These are phyloP conservation scores for Colletotrichum sp. DNA, from an alignment of 2,329 filamentous ascomycete species.

Conservation along the genomic window DNA sequence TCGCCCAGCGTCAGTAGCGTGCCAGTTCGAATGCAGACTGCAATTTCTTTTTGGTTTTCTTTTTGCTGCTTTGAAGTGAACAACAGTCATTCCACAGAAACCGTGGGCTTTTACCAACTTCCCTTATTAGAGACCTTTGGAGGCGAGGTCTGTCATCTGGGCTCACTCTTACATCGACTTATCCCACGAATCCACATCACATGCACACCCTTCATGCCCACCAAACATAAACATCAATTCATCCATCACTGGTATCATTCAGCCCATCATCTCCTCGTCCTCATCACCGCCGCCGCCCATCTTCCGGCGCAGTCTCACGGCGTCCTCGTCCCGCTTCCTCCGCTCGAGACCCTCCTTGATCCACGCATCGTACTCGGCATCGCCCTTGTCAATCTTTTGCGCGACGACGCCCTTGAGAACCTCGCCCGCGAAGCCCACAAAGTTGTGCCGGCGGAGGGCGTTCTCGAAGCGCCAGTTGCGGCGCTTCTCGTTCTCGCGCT, in stretches of 20 bases:
- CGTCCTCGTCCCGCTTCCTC: conserved; percentile 40
- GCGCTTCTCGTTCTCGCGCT: conserved; percentile 82
- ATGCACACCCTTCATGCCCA: not conserved
- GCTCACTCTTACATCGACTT: not conserved
- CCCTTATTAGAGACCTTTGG: not conserved
- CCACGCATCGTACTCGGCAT: conserved; percentile 74
- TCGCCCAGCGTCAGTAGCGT: too few species aligned
- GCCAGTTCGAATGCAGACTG: too few species aligned
- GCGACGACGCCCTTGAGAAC: conserved; percentile 85
- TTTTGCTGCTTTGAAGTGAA: not conserved
- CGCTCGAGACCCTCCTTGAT: conserved; percentile 69
- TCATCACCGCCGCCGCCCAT: conserved; percentile 20
- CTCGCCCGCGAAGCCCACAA: conserved; percentile 93
- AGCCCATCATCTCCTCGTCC: conserved; percentile 21
- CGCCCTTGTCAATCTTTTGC: conserved; percentile 70
- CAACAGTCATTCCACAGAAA: not conserved
- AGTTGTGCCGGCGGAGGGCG: conserved; percentile 88
- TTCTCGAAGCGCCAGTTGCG: conserved; percentile 95
- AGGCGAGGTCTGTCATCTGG: not conserved
- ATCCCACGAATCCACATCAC: not conserved
- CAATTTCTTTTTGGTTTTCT: not conserved
- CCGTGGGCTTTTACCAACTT: not conserved
- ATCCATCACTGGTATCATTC: conserved; percentile 13
- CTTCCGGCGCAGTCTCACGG: conserved; percentile 19
- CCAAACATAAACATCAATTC: not conserved